These are phyloP conservation scores for Phallus indusiatus DNA, from an alignment of 768 basidiomycete genomes.

Conservation along the genomic window DNA sequence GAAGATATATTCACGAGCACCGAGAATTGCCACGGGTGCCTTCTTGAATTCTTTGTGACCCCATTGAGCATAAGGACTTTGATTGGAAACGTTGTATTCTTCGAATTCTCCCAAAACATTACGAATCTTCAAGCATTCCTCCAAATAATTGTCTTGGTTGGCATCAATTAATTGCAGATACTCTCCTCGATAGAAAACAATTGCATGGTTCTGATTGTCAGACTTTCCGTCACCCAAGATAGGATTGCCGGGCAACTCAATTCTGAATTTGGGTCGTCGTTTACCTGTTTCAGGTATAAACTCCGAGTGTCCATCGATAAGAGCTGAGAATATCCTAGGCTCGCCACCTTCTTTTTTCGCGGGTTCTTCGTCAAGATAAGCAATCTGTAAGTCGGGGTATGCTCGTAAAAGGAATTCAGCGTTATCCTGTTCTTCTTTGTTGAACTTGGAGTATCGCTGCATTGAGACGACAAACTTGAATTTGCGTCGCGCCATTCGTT, in stretches of 20 bases:
- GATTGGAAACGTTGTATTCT: slow-evolving; percentile 80
- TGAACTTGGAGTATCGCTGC: slow-evolving; percentile 99
- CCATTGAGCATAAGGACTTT: slow-evolving; percentile 95
- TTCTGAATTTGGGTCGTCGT: slow-evolving; percentile 92
- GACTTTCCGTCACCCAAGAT: slow-evolving; percentile 99
- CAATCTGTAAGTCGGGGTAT: slow-evolving; percentile 97
- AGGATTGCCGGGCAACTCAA: slow-evolving; percentile 96
- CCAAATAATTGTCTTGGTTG: slow-evolving; percentile 99
- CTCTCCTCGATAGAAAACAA: slow-evolving; percentile 98
- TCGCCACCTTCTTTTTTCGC: slow-evolving; percentile 77
- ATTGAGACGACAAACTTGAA: slow-evolving; percentile 98
- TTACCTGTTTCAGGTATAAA: slow-evolving; percentile 80
- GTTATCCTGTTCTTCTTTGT: slow-evolving; percentile 98
- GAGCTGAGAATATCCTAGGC: slow-evolving; percentile 77
- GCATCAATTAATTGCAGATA: slow-evolving; percentile 99
- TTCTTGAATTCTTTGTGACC: slow-evolving; percentile 88
- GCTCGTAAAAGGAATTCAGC: slow-evolving; percentile 96
- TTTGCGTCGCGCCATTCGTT: slow-evolving; percentile 93
- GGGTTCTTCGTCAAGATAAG: slow-evolving; percentile 94
- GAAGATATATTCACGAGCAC: slow-evolving; percentile 99
- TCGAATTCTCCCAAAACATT: slow-evolving; percentile 98
- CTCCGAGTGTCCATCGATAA: slow-evolving; percentile 98
- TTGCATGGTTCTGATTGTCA: slow-evolving; percentile 99
- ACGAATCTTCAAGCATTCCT: slow-evolving; percentile 98
- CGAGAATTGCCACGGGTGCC: slow-evolving; percentile 92